These are phyloP conservation scores for Rhynchospora breviuscula DNA, from an alignment of 176 grass and related monocot genomes.

Conservation along the genomic window DNA sequence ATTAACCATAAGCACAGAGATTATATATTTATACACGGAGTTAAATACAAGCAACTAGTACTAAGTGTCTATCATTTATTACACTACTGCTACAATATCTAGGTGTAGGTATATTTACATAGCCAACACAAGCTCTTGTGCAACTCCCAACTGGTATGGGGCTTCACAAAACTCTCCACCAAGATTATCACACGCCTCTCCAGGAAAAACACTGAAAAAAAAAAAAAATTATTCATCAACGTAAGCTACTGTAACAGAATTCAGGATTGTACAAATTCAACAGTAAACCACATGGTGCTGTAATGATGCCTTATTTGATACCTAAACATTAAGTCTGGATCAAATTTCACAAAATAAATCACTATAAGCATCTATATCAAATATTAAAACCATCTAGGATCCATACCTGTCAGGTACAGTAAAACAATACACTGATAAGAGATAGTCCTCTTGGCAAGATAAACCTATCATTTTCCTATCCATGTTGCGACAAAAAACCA, in stretches of 20 bases:
- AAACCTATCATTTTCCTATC: not conserved
- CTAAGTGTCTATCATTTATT: not conserved
- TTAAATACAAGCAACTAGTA: not conserved
- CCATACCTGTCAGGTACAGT: not conserved
- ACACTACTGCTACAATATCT: not conserved
- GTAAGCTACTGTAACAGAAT: not conserved
- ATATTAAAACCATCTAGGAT: not conserved
- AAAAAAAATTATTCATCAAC: not conserved
- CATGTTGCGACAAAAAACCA: not conserved
- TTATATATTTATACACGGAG: not conserved
- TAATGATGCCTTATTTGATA: not conserved
- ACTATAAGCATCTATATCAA: not conserved
- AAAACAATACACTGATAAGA: not conserved
- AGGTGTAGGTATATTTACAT: constrained; percentile 16
- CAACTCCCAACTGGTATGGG: constrained; percentile 43
- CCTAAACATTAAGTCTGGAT: not conserved
- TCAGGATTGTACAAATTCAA: not conserved
- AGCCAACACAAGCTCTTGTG: not conserved
- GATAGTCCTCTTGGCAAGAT: not conserved
- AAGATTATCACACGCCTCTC: constrained; percentile 87
- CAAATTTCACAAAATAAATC: not conserved
- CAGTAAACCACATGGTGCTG: not conserved
- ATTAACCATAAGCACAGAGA: not conserved
- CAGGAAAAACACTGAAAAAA: constrained; percentile 65
- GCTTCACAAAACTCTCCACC: constrained; percentile 86